Percentiles rank a stretch among this genome's conserved stretches.
Conservation (phyloP, 208 protist species). For the Herpetomonas muscarum region DNA sequence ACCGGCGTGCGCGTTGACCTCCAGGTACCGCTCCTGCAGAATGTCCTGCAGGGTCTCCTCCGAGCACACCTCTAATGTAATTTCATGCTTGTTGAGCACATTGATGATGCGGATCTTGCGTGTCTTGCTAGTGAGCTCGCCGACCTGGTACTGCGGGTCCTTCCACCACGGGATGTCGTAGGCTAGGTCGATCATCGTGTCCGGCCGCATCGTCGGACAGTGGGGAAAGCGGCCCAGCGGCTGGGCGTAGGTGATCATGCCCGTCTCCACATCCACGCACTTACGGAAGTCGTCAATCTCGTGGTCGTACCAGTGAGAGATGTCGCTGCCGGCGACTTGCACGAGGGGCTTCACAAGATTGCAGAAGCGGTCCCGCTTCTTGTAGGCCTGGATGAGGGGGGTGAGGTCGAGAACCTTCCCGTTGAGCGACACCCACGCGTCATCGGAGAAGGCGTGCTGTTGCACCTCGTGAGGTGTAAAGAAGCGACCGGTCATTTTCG, state of each 20-base stretch:
- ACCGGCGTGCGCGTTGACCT: constrained; percentile 85
- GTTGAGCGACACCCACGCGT: constrained; percentile 87
- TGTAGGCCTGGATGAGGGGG: constrained; percentile 70
- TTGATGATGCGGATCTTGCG: constrained; percentile 90
- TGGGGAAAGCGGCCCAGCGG: constrained; percentile 88
- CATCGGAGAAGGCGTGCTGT: constrained; percentile 83
- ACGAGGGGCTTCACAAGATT: constrained; percentile 74
- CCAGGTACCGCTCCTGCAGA: constrained; percentile 81
- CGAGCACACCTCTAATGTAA: constrained; percentile 88
- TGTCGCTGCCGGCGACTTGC: constrained; percentile 80
- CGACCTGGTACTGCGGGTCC: constrained; percentile 83
- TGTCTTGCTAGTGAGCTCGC: constrained; percentile 81
- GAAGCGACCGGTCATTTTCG: constrained; percentile 53
- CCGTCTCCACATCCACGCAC: constrained; percentile 81
- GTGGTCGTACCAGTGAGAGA: constrained; percentile 91
- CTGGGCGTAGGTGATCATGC: constrained; percentile 81
- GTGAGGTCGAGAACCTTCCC: constrained; percentile 90
- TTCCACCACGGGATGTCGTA: constrained; percentile 92
- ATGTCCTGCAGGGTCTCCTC: constrained; percentile 92
- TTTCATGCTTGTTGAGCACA: constrained; percentile 83
- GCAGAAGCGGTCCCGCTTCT: constrained; percentile 38
- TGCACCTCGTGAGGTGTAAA: constrained; percentile 89
- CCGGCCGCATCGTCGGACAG: constrained; percentile 76
- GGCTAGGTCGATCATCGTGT: constrained; percentile 75
- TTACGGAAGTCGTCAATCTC: constrained; percentile 67